Base-by-base conservation (phyloP, 176 grass and related monocot species). In the Otatea glauca region DNA sequence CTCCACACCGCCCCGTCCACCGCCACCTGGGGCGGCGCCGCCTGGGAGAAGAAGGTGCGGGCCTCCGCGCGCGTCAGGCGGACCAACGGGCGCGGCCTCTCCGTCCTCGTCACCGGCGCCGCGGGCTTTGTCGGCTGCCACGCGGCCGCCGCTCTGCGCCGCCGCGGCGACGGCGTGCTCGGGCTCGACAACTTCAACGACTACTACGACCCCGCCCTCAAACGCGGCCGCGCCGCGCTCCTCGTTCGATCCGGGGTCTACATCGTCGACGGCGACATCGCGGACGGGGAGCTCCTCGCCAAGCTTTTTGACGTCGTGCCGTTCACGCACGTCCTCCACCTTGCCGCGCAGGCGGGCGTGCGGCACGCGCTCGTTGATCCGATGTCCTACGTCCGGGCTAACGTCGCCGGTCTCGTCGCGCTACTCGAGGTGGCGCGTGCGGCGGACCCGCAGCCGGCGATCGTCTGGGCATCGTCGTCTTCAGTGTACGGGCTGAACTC, bases 301-400 rank as follows among this genome's bases (percentile, higher is more conserved):
- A 92, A 95, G 83, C 91, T 95, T 16, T 92, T 95, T 45, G 93
- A 95, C 76, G 93, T 95, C 56, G 93, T 74, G 41, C 93, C 96
- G 10, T 98, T 98, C 87, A 88, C 96, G 7, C 96, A 98, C 63
- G 87, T 98, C 68, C 93, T 94, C 51, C 96, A 98, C 85, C 85
- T 98, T 43, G 96, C 96, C 15, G 96, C 96, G 37, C 96, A 98
- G 77, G 96, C 96, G 0, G 96, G 96, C 63, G 96, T 98, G 65
- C 91, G 93, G 58, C 91, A 92, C 70, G 93, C 93, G 38, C 89
- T 95, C 68, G 83, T 88, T 32, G 89, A 95, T 76, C 93, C 93
- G 6, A 86, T 89, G 81, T 95, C 93, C 10, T 92, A 95, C 56
- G 93, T 95, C 61, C 89, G 86, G 65, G 84, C 93, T 37, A 95